Base-by-base conservation (phyloP, 768 basidiomycete genomes). In the Pholiota molesta region DNA sequence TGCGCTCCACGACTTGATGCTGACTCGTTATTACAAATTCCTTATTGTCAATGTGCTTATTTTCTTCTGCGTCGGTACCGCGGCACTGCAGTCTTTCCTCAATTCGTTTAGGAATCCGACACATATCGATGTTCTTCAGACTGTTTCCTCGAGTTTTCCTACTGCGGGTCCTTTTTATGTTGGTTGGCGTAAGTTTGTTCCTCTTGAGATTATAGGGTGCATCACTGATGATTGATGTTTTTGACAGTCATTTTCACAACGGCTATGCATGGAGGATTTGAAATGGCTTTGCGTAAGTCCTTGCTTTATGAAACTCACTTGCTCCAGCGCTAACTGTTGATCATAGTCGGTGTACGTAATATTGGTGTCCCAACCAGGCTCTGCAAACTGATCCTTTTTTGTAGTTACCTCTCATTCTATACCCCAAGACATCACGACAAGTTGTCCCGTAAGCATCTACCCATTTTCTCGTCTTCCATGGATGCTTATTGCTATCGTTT, bases 11-110 rank as follows among this genome's bases (percentile, higher is more conserved):
- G 92, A 96, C 75, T 81, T 82, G 33, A 92, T 94, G 67, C 83
- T 94, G 83, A 88, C 86, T 23, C 84, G 93, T 40, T 95, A 94
- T 71, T 92, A 92, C 81, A 94, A 94, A 72, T 95, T 94, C 71
- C 82, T 94, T 31, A 81, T 91, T 52, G 88, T 91, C 64, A 92
- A 94, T 69, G 87, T 92, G 54, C 74, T 92, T 35, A 84, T 92
- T 28, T 91, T 92, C 76, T 92, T 92, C 69, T 91, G 91, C 63
- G 86, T 93, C 37, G 92, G 92, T 11, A 90, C 88, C 9, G 85
- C 85, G 14, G 85, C 90, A 1, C 72, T 94, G 66, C 86, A 91
- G 68, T 85, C 88, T 1, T 81, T 94, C 67, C 75, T 94, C 58
- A 78, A 85, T 52, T 86, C 86, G 1, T 86, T 93, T 73, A 81